A percentile compares a stretch with the other conserved stretches of the same genome.
phyloP scores from a whole-genome alignment of 139 green algal genomes.

The Micromonas commoda region DNA sequence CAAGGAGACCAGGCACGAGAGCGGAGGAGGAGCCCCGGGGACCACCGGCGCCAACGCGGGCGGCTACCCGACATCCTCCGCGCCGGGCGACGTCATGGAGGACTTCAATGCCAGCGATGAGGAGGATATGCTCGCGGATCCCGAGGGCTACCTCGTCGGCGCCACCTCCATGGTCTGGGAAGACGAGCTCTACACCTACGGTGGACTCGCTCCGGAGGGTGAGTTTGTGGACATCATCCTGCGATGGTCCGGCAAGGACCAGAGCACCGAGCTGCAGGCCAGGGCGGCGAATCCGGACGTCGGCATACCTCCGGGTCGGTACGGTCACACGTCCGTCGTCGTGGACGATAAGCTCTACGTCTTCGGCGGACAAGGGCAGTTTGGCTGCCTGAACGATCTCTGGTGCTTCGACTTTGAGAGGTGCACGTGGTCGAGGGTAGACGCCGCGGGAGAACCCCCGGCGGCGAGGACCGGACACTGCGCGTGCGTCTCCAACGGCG shows the following conservation, averaged over 20 bases:
- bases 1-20: too few relatives aligned
- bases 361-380: conserved; percentile 33
- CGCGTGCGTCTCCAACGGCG: conserved; percentile 15
- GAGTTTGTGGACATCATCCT: conserved; percentile 8
- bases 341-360: conserved; percentile 25
- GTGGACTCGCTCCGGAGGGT: background rate
- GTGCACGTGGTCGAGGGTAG: background rate
- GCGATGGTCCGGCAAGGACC: background rate
- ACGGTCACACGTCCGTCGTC: conserved; percentile 32
- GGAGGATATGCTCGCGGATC: too few relatives aligned
- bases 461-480: conserved; percentile 11
- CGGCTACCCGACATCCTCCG: background rate
- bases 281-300: background rate
- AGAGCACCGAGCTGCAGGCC: background rate
- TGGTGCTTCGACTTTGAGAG: conserved; percentile 23
- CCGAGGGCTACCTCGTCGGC: conserved; percentile 8
- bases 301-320: conserved; percentile 22
- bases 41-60: background rate
- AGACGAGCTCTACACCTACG: conserved; percentile 14
- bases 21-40: too few relatives aligned
- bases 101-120: background rate
- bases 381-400: conserved; percentile 20
- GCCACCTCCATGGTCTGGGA: background rate
- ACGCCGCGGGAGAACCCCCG: background rate
- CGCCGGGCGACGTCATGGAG: background rate